phyloP scores from a whole-genome alignment of 257 asterid species.

The Solanum virginianum region DNA sequence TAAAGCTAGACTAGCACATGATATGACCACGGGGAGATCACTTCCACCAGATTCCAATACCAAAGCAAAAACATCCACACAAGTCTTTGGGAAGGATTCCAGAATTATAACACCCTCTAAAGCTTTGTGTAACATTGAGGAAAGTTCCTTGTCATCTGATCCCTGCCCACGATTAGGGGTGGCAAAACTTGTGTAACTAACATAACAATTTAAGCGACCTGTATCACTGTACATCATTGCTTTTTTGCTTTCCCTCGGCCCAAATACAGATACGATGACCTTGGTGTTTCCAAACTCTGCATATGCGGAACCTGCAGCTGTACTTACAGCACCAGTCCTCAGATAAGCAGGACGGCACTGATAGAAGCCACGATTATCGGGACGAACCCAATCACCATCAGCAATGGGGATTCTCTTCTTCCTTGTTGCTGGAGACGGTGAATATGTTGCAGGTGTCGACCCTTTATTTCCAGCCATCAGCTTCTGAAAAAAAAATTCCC shows the following conservation, averaged over 20 bases:
- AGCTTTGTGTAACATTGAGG: slow-evolving; percentile 88
- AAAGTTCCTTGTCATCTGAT: slow-evolving; percentile 66
- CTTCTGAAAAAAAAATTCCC: background rate
- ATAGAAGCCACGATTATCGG: slow-evolving; percentile 75
- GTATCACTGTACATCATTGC: slow-evolving; percentile 88
- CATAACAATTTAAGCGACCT: slow-evolving; percentile 84
- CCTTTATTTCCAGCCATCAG: slow-evolving; percentile 44
- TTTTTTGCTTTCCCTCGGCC: slow-evolving; percentile 96
- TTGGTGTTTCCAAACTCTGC: slow-evolving; percentile 94
- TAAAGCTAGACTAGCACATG: slow-evolving; percentile 95
- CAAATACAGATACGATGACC: slow-evolving; percentile 93
- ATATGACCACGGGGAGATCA: slow-evolving; percentile 83
- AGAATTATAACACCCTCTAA: slow-evolving; percentile 86
- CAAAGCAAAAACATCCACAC: slow-evolving; percentile 96
- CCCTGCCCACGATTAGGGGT: slow-evolving; percentile 64
- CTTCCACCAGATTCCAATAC: slow-evolving; percentile 99
- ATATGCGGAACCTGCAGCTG: slow-evolving; percentile 97
- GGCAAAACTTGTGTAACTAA: slow-evolving; percentile 77
- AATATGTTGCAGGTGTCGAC: slow-evolving; percentile 51
- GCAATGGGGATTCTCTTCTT: slow-evolving; percentile 22
- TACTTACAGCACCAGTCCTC: slow-evolving; percentile 81
- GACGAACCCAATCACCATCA: slow-evolving; percentile 65
- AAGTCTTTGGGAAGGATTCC: slow-evolving; percentile 88
- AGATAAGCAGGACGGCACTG: slow-evolving; percentile 92
- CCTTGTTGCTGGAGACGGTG: slow-evolving; percentile 51